A percentile compares a stretch with the other conserved stretches of the same genome.
phyloP scores from a whole-genome alignment of 768 basidiomycete species.

The Neoboletus magnificus region DNA sequence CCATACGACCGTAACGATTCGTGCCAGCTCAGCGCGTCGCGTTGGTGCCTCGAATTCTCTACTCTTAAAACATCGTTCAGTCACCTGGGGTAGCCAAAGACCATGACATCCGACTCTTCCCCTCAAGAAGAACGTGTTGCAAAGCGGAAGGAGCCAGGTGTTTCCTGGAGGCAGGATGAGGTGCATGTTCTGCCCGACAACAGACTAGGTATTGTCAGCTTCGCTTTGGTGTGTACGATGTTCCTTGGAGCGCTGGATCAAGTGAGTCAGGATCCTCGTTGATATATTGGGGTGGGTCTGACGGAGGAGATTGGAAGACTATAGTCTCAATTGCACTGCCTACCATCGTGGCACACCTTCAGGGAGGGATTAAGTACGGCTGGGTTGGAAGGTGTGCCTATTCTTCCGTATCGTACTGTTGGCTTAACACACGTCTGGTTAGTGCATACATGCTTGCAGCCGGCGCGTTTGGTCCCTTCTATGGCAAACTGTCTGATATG shows the following conservation, averaged over 20 bases:
- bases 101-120: background rate
- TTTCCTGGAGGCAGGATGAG: slow-evolving; percentile 50
- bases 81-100: background rate
- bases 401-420: background rate
- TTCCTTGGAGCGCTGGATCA: slow-evolving; percentile 51
- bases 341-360: slow-evolving; percentile 60
- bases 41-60: too few species aligned
- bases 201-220: slow-evolving; percentile 20
- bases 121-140: background rate
- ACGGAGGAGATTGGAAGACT: slow-evolving; percentile 35
- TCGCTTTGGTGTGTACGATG: slow-evolving; percentile 26
- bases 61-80: background rate
- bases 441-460: slow-evolving; percentile 74
- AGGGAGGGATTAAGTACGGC: slow-evolving; percentile 60
- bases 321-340: slow-evolving; percentile 70
- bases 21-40: background rate
- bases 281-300: background rate
- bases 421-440: background rate
- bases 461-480: slow-evolving; percentile 62
- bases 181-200: slow-evolving; percentile 46
- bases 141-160: slow-evolving; percentile 31
- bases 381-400: slow-evolving; percentile 63
- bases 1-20: too few species aligned
- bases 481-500: slow-evolving; percentile 72
- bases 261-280: slow-evolving; percentile 28